phyloP scores from a whole-genome alignment of 2,329 filamentous ascomycete genomes.

The Neurospora crassa region DNA sequence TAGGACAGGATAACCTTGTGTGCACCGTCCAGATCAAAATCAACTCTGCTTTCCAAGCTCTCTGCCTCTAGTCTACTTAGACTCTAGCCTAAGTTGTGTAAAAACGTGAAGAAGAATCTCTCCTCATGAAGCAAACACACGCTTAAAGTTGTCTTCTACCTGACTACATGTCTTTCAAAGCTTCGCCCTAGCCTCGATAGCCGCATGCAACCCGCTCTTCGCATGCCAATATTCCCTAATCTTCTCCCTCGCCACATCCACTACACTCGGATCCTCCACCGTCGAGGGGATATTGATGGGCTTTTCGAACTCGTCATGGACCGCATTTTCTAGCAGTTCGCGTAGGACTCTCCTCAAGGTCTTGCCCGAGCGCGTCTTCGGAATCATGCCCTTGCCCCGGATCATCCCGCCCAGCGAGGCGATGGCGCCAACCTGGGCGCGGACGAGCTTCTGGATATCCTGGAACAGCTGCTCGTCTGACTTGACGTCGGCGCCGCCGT shows the following conservation, averaged over 20 bases:
- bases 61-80: background rate
- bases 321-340: constrained; percentile 75
- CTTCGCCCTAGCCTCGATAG: constrained; percentile 40
- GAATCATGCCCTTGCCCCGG: constrained; percentile 77
- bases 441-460: constrained; percentile 66
- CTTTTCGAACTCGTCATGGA: constrained; percentile 62
- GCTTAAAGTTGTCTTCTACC: background rate
- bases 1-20: background rate
- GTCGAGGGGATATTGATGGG: constrained; percentile 70
- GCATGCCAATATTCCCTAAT: constrained; percentile 67
- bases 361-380: constrained; percentile 88
- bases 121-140: background rate
- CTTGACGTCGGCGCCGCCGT: constrained; percentile 37
- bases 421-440: constrained; percentile 77
- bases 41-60: background rate
- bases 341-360: constrained; percentile 73
- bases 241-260: constrained; percentile 62
- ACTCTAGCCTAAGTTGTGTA: background rate
- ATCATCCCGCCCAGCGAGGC: constrained; percentile 79
- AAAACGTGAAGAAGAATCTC: background rate
- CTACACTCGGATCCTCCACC: constrained; percentile 68
- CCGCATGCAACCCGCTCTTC: constrained; percentile 30
- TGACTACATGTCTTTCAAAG: constrained; percentile 23
- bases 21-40: background rate
- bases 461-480: constrained; percentile 32